Base-by-base conservation (phyloP, 192 early-diverging fungal genomes). In the Coemansia sp. region DNA sequence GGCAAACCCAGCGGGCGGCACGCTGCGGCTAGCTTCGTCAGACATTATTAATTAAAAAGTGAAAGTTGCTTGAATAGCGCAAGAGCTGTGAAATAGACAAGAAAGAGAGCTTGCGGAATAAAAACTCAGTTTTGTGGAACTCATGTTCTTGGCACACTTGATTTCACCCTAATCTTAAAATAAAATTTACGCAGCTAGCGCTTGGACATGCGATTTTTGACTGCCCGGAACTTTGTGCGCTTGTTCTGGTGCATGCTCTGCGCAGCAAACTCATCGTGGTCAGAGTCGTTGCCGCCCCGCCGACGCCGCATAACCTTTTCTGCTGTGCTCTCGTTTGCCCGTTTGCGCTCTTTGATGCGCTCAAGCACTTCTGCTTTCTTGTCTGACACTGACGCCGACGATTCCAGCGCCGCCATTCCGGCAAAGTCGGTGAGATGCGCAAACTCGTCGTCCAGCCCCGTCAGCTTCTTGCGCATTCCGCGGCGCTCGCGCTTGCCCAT, bases 371-470 rank as follows among this genome's bases (percentile, higher is more conserved):
- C 71, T 12, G 66, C 58, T 68, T 73, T 73, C 10, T 60, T 34
- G 47, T 60, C 56, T 14, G 57, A 42, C 5, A 49, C 57, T 31
- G 38, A 60, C 0, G 67, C 42, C 0, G 72, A 42, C 57, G 69
- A 69, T n/a, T 67, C 36, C 54, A 85, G 23, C 0, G 62, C 69
- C 3, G 75, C 65, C 36, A 81, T 44, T 15, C 64, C 82, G 5
- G 75, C 82, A 74, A 85, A 85, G 57, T 85, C 83, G 55, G 81
- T 81, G 44, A 85, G 50, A 28, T 80, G 76, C n/a, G 88, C 83
- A 78, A 97, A 94, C 81, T 97, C 95, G 73, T 94, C 87, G 20
- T 91, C 86, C 49, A 94, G 87, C 11, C 84, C 78, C 49, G 78
- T 82, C 22, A 86, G 62, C 31, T 81, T 83, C 17, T 78, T 71